These are phyloP conservation scores for Nannochloropsis gaditana DNA, from an alignment of 108 stramenopile genomes.

Conservation along the genomic window DNA sequence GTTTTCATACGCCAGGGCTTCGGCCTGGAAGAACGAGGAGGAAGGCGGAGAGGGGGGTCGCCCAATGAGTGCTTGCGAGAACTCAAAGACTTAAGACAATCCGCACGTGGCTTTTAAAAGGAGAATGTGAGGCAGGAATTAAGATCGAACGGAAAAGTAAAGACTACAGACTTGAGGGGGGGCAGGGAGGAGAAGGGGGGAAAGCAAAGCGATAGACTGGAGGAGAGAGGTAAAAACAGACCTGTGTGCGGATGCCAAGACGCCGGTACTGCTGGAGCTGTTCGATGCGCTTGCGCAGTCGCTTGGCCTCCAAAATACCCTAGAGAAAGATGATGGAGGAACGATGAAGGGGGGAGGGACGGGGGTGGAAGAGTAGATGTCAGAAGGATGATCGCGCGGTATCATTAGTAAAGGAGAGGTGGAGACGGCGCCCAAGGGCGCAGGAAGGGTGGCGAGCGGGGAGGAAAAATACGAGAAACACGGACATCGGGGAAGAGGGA, in stretches of 20 bases:
- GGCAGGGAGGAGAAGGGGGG: background rate
- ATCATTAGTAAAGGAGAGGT: no score
- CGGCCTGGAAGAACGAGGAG: background rate
- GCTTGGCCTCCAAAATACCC: slow-evolving; percentile 70
- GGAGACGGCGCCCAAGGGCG: background rate
- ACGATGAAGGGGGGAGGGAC: background rate
- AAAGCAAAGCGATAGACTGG: background rate
- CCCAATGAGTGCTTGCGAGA: no score
- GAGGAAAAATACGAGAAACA: background rate
- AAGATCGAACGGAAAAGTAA: no score
- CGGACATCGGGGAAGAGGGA: background rate
- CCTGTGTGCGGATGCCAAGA: slow-evolving; percentile 37
- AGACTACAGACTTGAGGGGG: background rate
- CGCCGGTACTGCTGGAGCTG: slow-evolving; percentile 64
- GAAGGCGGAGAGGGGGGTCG: no score
- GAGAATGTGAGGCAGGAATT: no score
- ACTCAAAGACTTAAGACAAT: no score
- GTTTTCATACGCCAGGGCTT: background rate
- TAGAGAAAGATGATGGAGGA: background rate
- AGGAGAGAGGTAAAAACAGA: background rate
- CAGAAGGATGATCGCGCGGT: no score
- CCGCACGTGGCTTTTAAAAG: no score
- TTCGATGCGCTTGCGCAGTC: slow-evolving; percentile 82
- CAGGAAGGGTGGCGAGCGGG: background rate
- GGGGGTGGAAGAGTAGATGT: background rate